Evolutionary conservation across 2,329 filamentous ascomycete species (phyloP).

Genomic region (Monilinia fructigena): DNA sequence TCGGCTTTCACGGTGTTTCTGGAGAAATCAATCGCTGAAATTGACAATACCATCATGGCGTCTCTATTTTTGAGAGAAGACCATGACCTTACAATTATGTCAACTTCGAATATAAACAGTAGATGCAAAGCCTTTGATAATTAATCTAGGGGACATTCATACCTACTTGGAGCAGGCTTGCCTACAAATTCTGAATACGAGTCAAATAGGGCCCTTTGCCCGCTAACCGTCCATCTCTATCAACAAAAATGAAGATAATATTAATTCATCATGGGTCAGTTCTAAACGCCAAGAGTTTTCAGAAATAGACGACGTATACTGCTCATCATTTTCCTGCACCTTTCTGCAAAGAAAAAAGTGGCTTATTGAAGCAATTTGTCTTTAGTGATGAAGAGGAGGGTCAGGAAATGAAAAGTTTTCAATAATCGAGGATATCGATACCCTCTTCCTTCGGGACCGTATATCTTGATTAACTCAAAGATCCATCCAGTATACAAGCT

Average conservation of each 20-base stretch:
- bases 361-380: background rate
- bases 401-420: background rate
- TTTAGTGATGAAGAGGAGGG: background rate
- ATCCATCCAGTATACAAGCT: conserved; percentile 10
- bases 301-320: conserved; percentile 5
- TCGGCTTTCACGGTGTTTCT: too few relatives aligned
- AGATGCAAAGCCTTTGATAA: background rate
- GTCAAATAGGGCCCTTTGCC: background rate
- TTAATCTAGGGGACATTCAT: background rate
- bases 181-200: background rate
- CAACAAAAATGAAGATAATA: background rate
- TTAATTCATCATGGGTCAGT: background rate
- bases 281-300: background rate
- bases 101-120: too few relatives aligned
- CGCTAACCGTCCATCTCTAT: background rate
- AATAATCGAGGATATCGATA: background rate
- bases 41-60: background rate
- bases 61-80: background rate
- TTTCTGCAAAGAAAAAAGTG: background rate
- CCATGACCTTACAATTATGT: background rate
- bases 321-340: background rate
- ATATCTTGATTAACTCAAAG: background rate
- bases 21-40: too few relatives aligned
- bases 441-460: conserved; percentile 4
- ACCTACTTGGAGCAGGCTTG: conserved; percentile 6